These are phyloP conservation scores for Eimeria praecox DNA, from an alignment of 169 alveolate genomes.

Conservation along the genomic window DNA sequence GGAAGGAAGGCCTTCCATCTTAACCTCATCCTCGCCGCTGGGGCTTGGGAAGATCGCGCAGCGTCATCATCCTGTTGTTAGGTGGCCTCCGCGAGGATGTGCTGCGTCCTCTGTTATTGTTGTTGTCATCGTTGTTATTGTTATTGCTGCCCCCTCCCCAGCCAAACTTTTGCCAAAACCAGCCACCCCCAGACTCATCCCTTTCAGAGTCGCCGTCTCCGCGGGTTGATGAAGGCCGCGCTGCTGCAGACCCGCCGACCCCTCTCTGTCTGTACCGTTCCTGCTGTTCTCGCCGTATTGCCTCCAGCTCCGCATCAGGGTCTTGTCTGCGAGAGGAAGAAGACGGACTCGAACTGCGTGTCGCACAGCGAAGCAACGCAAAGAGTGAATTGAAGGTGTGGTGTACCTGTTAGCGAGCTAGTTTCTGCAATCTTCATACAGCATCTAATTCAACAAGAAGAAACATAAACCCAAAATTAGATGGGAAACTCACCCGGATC, in stretches of 20 bases:
- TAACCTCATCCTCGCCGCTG: slow-evolving; percentile 64
- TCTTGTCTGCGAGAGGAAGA: slow-evolving; percentile 29
- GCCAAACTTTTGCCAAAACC: slow-evolving; percentile 57
- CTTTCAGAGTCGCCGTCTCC: background rate
- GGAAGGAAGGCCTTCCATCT: slow-evolving; percentile 28
- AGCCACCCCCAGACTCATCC: slow-evolving; percentile 10
- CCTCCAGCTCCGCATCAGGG: slow-evolving; percentile 45
- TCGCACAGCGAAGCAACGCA: background rate
- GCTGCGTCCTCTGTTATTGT: slow-evolving; percentile 29
- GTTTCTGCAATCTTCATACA: background rate
- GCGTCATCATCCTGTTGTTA: slow-evolving; percentile 58
- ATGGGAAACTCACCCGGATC: background rate
- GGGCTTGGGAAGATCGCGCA: slow-evolving; percentile 60
- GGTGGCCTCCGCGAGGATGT: slow-evolving; percentile 42
- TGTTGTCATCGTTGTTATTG: background rate
- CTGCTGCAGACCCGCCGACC: slow-evolving; percentile 29
- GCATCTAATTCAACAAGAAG: background rate
- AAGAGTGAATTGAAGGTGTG: background rate
- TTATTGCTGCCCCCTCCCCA: slow-evolving; percentile 49
- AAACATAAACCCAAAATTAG: background rate
- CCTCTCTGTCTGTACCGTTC: slow-evolving; percentile 43
- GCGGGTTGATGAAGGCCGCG: slow-evolving; percentile 2
- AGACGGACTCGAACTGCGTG: background rate
- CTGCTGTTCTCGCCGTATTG: slow-evolving; percentile 33
- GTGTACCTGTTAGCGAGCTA: background rate